phyloP scores from a whole-genome alignment of 1,284 basidiomycete species.

The Retiboletus flavoniger region DNA sequence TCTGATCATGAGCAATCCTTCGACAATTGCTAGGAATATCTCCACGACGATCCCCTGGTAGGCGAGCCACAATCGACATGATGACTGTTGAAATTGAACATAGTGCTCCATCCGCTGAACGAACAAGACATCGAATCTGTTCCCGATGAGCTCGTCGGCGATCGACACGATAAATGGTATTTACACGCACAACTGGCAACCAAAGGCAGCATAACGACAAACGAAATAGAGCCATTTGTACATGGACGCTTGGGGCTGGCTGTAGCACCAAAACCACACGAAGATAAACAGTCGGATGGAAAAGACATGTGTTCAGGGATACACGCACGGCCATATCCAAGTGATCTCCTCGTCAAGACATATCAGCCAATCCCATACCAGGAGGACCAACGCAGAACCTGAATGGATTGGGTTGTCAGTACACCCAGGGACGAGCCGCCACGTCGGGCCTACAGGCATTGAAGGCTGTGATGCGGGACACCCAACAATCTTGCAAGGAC shows the following conservation, averaged over 20 bases:
- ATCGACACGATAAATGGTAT: neutral
- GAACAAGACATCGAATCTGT: slow-evolving; percentile 8
- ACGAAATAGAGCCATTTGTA: slow-evolving; percentile 15
- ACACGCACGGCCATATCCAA: slow-evolving; percentile 15
- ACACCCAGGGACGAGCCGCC: neutral
- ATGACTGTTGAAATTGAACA: neutral
- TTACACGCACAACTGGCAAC: slow-evolving; percentile 9
- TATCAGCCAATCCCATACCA: slow-evolving; percentile 14
- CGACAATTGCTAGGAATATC: slow-evolving; percentile 10
- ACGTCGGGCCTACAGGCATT: slow-evolving; percentile 10
- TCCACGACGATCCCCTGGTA: slow-evolving; percentile 10
- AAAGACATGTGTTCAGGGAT: neutral
- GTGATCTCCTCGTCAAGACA: slow-evolving; percentile 14
- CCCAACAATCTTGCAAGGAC: slow-evolving; percentile 5
- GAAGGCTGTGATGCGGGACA: slow-evolving; percentile 11
- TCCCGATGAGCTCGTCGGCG: neutral
- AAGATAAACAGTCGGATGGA: neutral
- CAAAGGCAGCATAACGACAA: slow-evolving; percentile 11
- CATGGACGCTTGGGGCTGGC: neutral
- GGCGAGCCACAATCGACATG: slow-evolving; percentile 14
- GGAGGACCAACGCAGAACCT: slow-evolving; percentile 9
- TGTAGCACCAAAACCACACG: neutral
- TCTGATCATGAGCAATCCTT: slow-evolving; percentile 15
- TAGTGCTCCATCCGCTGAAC: slow-evolving; percentile 11
- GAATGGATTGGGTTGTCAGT: neutral